Base-by-base conservation (phyloP, 108 stramenopile genomes). In the Discostella stelligeroides region DNA sequence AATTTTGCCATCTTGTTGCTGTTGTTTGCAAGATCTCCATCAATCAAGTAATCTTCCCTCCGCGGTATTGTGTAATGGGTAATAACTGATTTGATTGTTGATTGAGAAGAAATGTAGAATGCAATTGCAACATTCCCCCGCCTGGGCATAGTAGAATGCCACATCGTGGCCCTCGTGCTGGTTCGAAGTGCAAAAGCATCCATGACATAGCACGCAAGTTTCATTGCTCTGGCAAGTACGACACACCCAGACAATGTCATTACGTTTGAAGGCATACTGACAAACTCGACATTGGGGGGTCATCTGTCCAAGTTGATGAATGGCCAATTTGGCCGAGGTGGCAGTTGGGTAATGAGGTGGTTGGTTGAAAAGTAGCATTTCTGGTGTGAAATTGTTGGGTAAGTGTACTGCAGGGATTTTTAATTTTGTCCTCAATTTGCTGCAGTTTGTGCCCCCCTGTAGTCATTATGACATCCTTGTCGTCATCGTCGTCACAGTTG, bases 221-320 rank as follows among this genome's bases (percentile, higher is more conserved):
- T 96, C 94, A 76, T 99, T 97, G 18, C 89, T 84, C 71, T 97
- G 97, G 72, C 98, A 99, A 14, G 90, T 91, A 18, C 92, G 88
- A 80, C 98, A 99, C 24, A 94, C 95, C 98, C 98, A 99, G n/a
- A 98, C 98, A 65, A 99, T 97, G 82, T 99, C 98, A 79, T 95
- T 95, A 42, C 70, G 64, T 39, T 73, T 79, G 83, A 99, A 99
- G 21, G 94, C 95, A 67, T 96, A 88, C 71, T 95, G 94, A 72
- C 95, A 97, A 6, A 93, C 92, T 7, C 86, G 72, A 13, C 89
- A 72, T 18, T 30, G 45, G 13, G 92, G 89, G 38, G 87, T 74
- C 29, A 78, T 66, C 38, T 57, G 39, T n/a, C 86, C 88, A 21
- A 87, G 62, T 3, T 59, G 13, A 10, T 60, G 20, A 12, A 79